Evolutionary conservation across 2,329 filamentous ascomycete genomes (phyloP).

Genomic region (Neocucurbitaria cava): DNA sequence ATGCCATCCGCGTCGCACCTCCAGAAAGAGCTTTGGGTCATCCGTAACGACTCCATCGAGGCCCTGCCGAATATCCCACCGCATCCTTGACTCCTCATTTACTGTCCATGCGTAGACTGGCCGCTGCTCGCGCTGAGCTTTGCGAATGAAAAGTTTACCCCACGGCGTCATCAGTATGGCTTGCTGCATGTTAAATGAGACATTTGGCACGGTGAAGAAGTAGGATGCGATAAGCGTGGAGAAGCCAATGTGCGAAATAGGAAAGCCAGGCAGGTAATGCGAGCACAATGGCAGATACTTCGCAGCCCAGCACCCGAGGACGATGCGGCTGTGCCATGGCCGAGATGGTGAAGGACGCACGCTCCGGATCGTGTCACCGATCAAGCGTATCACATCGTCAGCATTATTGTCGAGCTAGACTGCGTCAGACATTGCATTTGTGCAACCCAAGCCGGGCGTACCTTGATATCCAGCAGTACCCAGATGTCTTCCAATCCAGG

Average conservation of each 20-base stretch:
- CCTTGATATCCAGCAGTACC: constrained; percentile 89
- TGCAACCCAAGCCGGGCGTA: constrained; percentile 43
- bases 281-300: constrained; percentile 71
- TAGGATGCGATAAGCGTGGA: constrained; percentile 72
- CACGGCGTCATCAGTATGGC: constrained; percentile 71
- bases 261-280: constrained; percentile 67
- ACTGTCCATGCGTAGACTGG: constrained; percentile 85
- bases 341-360: constrained; percentile 51
- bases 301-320: constrained; percentile 84
- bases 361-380: constrained; percentile 68
- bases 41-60: constrained; percentile 89
- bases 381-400: constrained; percentile 72
- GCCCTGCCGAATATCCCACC: constrained; percentile 71
- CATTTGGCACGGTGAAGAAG: constrained; percentile 71
- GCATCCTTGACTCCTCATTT: constrained; percentile 79
- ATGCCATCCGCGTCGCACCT: constrained; percentile 58
- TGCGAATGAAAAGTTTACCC: constrained; percentile 70
- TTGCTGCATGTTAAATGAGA: constrained; percentile 81
- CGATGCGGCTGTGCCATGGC: constrained; percentile 75
- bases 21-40: constrained; percentile 72
- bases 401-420: constrained; percentile 71
- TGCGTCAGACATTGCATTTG: constrained; percentile 6
- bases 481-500: constrained; percentile 73
- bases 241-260: constrained; percentile 72
- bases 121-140: constrained; percentile 63